Evolutionary conservation across 139 green algal species (phyloP).

Genomic region (Coccomyxa sp.): DNA sequence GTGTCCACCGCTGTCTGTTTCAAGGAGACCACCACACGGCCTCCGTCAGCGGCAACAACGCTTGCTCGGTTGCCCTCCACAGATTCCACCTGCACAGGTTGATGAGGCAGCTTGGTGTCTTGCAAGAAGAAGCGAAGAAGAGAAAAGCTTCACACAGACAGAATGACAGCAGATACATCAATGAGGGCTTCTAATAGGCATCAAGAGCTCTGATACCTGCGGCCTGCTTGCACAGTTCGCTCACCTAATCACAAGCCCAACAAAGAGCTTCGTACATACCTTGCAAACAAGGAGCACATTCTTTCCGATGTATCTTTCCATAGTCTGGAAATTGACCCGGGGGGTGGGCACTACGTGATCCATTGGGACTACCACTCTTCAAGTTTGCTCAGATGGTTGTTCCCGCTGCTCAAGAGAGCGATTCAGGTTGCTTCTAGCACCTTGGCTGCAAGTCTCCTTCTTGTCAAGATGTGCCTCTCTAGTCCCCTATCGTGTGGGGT

Average conservation of each 20-base stretch:
- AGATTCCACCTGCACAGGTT: neutral
- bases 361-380: neutral
- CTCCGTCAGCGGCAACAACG: neutral
- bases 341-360: neutral
- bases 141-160: neutral
- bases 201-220: neutral
- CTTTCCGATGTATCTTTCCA: neutral
- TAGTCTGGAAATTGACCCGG: neutral
- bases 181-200: neutral
- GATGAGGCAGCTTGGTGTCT: neutral
- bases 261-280: neutral
- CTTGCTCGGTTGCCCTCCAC: neutral
- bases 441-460: too few species aligned
- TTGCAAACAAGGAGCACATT: neutral
- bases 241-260: neutral
- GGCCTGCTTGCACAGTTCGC: neutral
- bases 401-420: too few species aligned
- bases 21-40: neutral
- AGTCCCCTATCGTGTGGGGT: too few species aligned
- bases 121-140: neutral
- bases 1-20: neutral
- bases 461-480: too few species aligned
- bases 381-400: too few species aligned
- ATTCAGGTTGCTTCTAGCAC: too few species aligned
- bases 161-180: neutral